Base-by-base conservation (phyloP, 2,329 filamentous ascomycete genomes). In the Pyricularia grisea region DNA sequence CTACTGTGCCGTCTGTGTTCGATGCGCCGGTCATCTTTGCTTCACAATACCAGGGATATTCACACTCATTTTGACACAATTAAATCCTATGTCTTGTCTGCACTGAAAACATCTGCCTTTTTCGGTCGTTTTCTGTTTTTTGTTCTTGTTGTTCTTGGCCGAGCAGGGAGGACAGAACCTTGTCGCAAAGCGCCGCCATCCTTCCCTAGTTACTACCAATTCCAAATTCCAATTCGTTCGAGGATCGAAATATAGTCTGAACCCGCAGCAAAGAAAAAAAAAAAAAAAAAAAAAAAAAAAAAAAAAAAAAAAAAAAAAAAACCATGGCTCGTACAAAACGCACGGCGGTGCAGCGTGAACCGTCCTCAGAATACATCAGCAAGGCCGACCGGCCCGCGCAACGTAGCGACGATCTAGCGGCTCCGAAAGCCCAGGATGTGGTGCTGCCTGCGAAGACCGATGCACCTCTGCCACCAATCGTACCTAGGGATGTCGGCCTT, bases 281-380 rank as follows among this genome's bases (percentile, higher is more conserved):
- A n/a, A n/a, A n/a, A n/a, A n/a, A n/a, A n/a, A n/a, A n/a, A n/a
- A n/a, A n/a, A n/a, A n/a, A n/a, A n/a, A n/a, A n/a, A n/a, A n/a
- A n/a, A n/a, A n/a, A n/a, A n/a, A n/a, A n/a, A n/a, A n/a, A n/a
- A n/a, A n/a, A n/a, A n/a, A 36, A n/a, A 10, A 20, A 23, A 42
- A 14, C 72, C 72, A 93, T 93, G 91, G 90, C 90, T 70, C 87
- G 90, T 74, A 85, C 85, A 69, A 93, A 93, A 79, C 89, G 81
- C 85, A 58, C 82, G 81, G 66, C 91, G 11, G 79, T 90, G 70
- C 85, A 87, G 77, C 87, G 90, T 76, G 85, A 87, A 72, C 81
- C 87, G 2, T 92, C 90, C 9, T 90, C 88, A 30, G 88, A 92
- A 75, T 87, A 88, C 76, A 86, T 88, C 67, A 83, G 84, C 75